Evolutionary conservation across 2,329 filamentous ascomycete species (phyloP), one percentile per base, ranked within the genome.

Genomic region (Penicillium decumbens): DNA sequence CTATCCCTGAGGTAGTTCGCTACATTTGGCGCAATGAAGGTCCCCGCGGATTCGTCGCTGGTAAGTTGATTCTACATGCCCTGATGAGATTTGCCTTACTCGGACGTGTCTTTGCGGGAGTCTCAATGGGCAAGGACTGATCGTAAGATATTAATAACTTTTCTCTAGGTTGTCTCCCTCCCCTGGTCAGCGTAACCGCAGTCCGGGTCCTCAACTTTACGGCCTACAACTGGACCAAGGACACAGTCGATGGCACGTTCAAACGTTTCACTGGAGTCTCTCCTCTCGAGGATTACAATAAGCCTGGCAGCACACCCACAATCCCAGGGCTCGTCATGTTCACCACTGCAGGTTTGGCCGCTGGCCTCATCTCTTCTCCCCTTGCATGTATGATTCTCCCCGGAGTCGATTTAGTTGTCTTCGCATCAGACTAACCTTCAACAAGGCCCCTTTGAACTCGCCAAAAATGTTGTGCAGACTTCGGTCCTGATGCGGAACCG

Each of bases 401-500:
- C 23, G 1, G 9, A 27, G 6, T 27, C 13, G 24, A 40, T 40
- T n/a, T 12, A 6, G 15, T n/a, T 18, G 10, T 7, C 12, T 27
- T 27, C 3, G 38, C 23, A 40, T 10, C 1, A n/a, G 23, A 40
- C 50, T 54, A 38, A 57, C 33, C 3, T 20, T 6, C 3, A 43
- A 41, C 7, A 27, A 75, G 73, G 73, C 50, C 74, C 74, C 1
- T 74, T 76, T 45, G 74, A 76, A 61, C 59, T 75, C 29, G 70
- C 74, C 43, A 76, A 76, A 57, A 76, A 76, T 49, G 74, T 75
- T 4, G 72, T 75, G 13, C 74, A 76, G 56, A 75, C 74, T 7
- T 76, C 74, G 1, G 73, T 76, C 29, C 59, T 76, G 41, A 71
- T 76, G 52, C 68, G 72, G 7, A 68, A 73, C 33, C 64, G 71